Conservation (phyloP, 495 filamentous ascomycete genomes). For the Podospora pseudocomata region DNA sequence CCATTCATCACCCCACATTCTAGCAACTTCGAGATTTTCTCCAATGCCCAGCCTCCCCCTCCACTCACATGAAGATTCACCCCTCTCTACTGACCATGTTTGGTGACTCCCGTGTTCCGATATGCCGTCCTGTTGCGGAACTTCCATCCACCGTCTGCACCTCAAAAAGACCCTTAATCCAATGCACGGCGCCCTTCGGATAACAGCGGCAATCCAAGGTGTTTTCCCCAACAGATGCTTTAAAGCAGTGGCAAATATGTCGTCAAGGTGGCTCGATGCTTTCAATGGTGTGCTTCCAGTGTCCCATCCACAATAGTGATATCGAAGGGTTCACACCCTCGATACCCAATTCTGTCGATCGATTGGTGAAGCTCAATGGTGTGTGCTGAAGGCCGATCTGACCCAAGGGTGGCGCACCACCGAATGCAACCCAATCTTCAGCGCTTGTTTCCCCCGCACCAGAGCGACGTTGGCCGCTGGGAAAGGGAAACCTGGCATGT, state of each 20-base stretch:
- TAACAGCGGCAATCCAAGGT: conserved; percentile 6
- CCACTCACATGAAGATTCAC: background rate
- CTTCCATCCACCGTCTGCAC: background rate
- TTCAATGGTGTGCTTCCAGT: background rate
- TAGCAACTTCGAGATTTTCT: conserved; percentile 4
- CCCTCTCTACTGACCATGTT: background rate
- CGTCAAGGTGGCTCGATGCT: background rate
- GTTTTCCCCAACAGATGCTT: background rate
- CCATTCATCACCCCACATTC: background rate
- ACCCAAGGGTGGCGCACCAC: background rate
- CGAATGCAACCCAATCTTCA: conserved; percentile 2
- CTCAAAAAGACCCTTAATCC: background rate
- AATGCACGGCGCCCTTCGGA: conserved; percentile 3
- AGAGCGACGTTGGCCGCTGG: background rate
- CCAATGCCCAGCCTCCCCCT: background rate
- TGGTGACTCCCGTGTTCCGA: background rate
- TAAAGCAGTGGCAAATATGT: conserved; percentile 4
- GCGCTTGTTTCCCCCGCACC: conserved; percentile 1
- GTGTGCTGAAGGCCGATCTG: background rate
- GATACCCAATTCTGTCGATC: background rate
- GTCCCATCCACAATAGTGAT: background rate
- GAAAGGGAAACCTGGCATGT: background rate
- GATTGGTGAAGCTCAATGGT: background rate
- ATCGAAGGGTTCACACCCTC: background rate
- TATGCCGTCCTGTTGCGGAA: background rate